These are phyloP conservation scores for Calophaca sinica DNA, from an alignment of 306 rosid genomes.

Conservation along the genomic window DNA sequence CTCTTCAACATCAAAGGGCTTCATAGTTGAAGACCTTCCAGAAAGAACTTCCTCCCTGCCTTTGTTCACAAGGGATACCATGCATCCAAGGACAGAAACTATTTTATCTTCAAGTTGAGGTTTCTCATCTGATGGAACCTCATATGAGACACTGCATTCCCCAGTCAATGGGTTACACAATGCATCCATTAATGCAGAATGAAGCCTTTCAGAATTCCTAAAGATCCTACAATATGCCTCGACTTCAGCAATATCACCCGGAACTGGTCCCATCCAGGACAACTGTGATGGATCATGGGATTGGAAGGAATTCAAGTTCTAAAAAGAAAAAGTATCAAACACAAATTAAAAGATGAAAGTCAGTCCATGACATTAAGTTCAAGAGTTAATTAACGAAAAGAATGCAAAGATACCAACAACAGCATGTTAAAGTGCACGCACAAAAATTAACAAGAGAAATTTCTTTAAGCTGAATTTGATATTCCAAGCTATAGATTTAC, in stretches of 20 bases:
- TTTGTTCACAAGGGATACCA: conserved; percentile 80
- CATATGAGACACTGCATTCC: conserved; percentile 88
- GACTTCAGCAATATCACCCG: conserved; percentile 96
- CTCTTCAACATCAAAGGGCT: conserved; percentile 57
- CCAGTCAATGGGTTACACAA: conserved; percentile 92
- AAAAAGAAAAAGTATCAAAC: conserved; percentile 21
- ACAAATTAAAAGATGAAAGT: conserved; percentile 40
- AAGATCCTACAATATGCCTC: conserved; percentile 97
- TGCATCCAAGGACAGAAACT: conserved; percentile 93
- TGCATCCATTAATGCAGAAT: conserved; percentile 81
- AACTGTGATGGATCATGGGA: conserved; percentile 59
- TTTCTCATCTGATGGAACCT: conserved; percentile 75
- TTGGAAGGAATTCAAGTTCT: conserved; percentile 61
- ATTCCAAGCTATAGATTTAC: conserved; percentile 13
- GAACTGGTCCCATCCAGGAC: conserved; percentile 90
- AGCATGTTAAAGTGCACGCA: conserved; percentile 12
- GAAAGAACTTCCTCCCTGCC: conserved; percentile 89
- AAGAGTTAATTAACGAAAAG: neutral
- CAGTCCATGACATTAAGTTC: conserved; percentile 34
- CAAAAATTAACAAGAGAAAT: neutral
- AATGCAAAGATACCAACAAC: neutral
- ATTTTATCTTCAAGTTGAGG: conserved; percentile 93
- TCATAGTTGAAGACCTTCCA: conserved; percentile 76
- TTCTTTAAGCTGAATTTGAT: conserved; percentile 13
- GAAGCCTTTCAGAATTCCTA: conserved; percentile 83